Evolutionary conservation across 768 basidiomycete genomes (phyloP), one percentile per base, ranked within the genome.

Genomic region (Podaxis sp.): DNA sequence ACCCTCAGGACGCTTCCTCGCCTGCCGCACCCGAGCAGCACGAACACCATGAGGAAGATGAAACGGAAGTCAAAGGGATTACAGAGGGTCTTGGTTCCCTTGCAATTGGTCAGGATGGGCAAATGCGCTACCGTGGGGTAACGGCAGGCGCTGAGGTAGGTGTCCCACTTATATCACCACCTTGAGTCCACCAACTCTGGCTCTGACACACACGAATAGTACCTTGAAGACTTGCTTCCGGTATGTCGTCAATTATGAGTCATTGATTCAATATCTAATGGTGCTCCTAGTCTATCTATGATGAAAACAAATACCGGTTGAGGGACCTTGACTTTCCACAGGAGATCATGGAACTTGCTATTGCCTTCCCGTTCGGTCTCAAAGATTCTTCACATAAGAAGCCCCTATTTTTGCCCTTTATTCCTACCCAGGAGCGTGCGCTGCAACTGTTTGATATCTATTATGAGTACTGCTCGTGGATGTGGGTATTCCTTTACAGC

Each of bases 361-460:
- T 79, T 47, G 76, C 83, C 4, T 84, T 82, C 65, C 83, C 83
- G 8, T 77, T 83, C 33, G 83, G 83, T 19, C 62, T 80, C 55
- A 75, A 71, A 37, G 78, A 79, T 47, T 73, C 72, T 46, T 70
- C 70, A 12, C 75, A 79, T 64, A 66, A 69, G 50, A 81, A 77
- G 51, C 64, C 64, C 2, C 61, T 75, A 25, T 83, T 84, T 59
- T 47, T 67, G 3, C 66, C 73, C 0, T 82, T 77, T 63, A 65
- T 85, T 7, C 82, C 84, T 2, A 29, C 70, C 5, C 76, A 68
- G 41, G 73, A 75, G 54, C 68, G 72, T 22, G 80, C 83, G 4
- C 61, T 79, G 53, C 70, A 78, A 53, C 66, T 84, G 9, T 70
- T 75, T 6, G 70, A 76, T 36, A 67, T 80, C 0, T 85, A 81